Evolutionary conservation across 2,329 filamentous ascomycete genomes (phyloP), one percentile per base, ranked within the genome.

Genomic region (Fusarium acutatum): DNA sequence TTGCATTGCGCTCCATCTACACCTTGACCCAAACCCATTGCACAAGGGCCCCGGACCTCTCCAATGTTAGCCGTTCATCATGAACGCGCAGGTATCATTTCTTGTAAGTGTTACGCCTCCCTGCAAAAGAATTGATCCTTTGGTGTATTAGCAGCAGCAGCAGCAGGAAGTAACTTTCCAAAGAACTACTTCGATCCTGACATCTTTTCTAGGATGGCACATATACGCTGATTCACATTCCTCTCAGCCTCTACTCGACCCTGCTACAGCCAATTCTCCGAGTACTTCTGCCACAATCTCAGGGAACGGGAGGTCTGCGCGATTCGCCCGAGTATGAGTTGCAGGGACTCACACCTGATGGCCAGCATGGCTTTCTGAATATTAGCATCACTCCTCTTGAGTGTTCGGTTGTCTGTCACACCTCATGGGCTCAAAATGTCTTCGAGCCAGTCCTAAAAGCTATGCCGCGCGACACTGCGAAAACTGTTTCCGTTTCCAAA

Each of bases 321-420:
- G 80, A 81, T 59, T 80, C 80, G 28, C 78, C 81, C 56, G 79
- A 83, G 67, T 79, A 80, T 54, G 79, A 81, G 47, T 79, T 86
- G 49, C 84, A 87, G 68, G 87, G 86, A 24, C 82, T 88, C 47
- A 86, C 85, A 7, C 70, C 82, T 47, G 87, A 88, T 71, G 84
- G 86, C 70, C 88, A 88, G 79, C 93, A 96, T 82, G 91, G 91
- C 49, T 98, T 99, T 82, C 88, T 98, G 81, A 98, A 98, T 82
- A 91, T 99, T 75, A 97, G 94, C 71, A 89, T 98, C 78, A 98
- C 95, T 1, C 94, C 95, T 0, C 89, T 97, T 62, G 96, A 98
- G 82, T 97, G 94, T 83, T 97, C 95, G 8, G 89, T 99, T 59
- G 94, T 97, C 60, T 98, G 96, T 80, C 93, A 96, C 71, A 90